Base-by-base conservation (phyloP, 106 monocot species). In the Dendrobium officinale region DNA sequence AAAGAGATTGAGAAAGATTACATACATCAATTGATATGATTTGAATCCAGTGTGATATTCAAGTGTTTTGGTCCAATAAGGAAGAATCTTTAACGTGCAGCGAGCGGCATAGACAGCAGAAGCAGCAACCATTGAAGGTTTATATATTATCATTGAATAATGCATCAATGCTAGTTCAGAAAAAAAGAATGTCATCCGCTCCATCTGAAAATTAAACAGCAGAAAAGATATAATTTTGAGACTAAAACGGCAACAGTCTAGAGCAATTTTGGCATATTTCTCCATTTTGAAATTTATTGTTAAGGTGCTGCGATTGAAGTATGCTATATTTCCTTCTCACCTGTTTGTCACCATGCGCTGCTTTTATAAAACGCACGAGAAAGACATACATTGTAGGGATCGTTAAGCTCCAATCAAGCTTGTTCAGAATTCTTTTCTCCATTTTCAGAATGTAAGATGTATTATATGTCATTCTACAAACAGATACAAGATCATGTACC, bases 401-500 rank as follows among this genome's bases (percentile, higher is more conserved):
- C 19, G 86, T 86, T 24, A 86, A 48, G 67, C 42, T 82, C 86
- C 86, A 86, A 24, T 83, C 80, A 2, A 86, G 79, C 55, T 72
- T 83, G 82, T 83, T 86, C 15, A 86, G 80, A n/a, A 86, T 86
- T 33, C 2, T 20, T 42, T 82, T 86, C 77, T 86, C 86, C 86
- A 79, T 86, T 7, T 27, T 55, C 26, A 86, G 82, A 19, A 86
- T 83, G 49, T 86, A 79, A 9, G 80, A 82, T 77, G 82, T 45
- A 51, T 22, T 77, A 43, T 86, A 82, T 3, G 82, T 80, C 20
- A 4, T 16, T 18, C 79, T 72, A 15, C 76, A 75, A 49, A 92
- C 87, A 81, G 80, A 84, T 29, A 87, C 85, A 85, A 92, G 89
- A n/a, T 92, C 91, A 42, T 89, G 73, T 27, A 88, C 80, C 87